Evolutionary conservation across 257 asterid genomes (phyloP).

Genomic region (Misopates orontium): DNA sequence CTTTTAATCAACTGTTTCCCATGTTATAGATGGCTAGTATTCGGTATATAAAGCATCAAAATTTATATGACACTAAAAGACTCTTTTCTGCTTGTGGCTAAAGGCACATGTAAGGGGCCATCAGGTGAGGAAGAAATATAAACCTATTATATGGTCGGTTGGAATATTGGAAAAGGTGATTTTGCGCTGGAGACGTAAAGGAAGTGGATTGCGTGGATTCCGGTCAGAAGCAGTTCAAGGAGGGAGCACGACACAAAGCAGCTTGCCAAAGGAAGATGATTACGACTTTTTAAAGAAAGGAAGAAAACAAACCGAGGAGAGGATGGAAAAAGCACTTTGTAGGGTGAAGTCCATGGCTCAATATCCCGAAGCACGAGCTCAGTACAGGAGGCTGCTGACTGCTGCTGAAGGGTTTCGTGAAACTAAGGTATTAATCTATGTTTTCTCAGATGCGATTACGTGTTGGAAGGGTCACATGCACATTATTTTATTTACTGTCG

Average conservation of each 20-base stretch:
- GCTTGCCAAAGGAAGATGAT: slow-evolving; percentile 62
- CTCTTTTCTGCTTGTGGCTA: slow-evolving; percentile 32
- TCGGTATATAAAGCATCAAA: background rate
- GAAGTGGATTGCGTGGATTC: slow-evolving; percentile 87
- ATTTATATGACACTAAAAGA: slow-evolving; percentile 33
- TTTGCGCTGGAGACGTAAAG: slow-evolving; percentile 92
- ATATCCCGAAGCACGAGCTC: slow-evolving; percentile 37
- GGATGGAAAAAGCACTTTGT: slow-evolving; percentile 82
- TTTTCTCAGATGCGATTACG: slow-evolving; percentile 9
- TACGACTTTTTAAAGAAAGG: slow-evolving; percentile 84
- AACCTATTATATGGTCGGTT: slow-evolving; percentile 86
- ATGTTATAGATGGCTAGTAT: background rate
- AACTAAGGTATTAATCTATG: slow-evolving; percentile 52
- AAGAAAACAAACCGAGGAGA: slow-evolving; percentile 81
- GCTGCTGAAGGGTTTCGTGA: slow-evolving; percentile 83
- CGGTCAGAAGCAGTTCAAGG: slow-evolving; percentile 52
- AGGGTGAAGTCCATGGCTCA: slow-evolving; percentile 78
- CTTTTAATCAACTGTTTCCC: background rate
- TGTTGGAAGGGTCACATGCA: background rate
- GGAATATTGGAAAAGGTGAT: slow-evolving; percentile 91
- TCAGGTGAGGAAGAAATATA: slow-evolving; percentile 88
- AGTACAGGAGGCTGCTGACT: slow-evolving; percentile 68
- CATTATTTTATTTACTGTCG: background rate
- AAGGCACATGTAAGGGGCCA: slow-evolving; percentile 99
- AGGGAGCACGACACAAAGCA: slow-evolving; percentile 34